These are phyloP conservation scores for Atalantia buxifolia DNA, from an alignment of 345 rosid species.

Conservation along the genomic window DNA sequence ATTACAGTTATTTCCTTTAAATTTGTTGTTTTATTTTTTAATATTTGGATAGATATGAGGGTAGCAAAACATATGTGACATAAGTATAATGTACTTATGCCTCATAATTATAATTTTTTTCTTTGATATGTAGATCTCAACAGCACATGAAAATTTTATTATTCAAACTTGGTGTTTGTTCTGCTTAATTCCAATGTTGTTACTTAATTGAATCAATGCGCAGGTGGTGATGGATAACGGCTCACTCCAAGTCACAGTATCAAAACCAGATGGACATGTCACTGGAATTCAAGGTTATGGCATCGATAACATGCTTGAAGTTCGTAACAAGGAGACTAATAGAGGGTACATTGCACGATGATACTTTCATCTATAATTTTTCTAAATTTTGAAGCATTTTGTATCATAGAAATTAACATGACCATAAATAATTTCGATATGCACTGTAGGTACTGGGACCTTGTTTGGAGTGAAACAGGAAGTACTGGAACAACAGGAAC, in stretches of 20 bases:
- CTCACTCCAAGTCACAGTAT: slow-evolving; percentile 33
- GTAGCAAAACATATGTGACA: too few species aligned
- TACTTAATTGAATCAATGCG: not conserved
- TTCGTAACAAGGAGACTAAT: slow-evolving; percentile 34
- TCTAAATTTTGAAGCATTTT: not conserved
- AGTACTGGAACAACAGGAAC: slow-evolving; percentile 47
- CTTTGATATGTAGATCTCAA: too few species aligned
- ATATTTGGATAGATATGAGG: too few species aligned
- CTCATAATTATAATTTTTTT: too few species aligned
- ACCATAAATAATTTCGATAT: not conserved
- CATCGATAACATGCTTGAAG: slow-evolving; percentile 51
- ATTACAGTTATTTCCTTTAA: too few species aligned
- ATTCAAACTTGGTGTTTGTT: too few species aligned
- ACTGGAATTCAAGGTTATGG: slow-evolving; percentile 35
- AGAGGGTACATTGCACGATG: slow-evolving; percentile 37
- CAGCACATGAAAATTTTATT: too few species aligned
- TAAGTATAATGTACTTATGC: too few species aligned
- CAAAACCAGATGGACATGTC: slow-evolving; percentile 46
- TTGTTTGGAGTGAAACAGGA: slow-evolving; percentile 49
- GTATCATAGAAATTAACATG: not conserved
- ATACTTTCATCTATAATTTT: too few species aligned
- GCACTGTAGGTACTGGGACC: slow-evolving; percentile 44
- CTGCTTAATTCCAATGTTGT: too few species aligned
- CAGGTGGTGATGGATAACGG: slow-evolving; percentile 53
- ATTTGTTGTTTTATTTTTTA: too few species aligned